Evolutionary conservation across 768 basidiomycete species (phyloP).

Genomic region (Phaeolepiota aurea): DNA sequence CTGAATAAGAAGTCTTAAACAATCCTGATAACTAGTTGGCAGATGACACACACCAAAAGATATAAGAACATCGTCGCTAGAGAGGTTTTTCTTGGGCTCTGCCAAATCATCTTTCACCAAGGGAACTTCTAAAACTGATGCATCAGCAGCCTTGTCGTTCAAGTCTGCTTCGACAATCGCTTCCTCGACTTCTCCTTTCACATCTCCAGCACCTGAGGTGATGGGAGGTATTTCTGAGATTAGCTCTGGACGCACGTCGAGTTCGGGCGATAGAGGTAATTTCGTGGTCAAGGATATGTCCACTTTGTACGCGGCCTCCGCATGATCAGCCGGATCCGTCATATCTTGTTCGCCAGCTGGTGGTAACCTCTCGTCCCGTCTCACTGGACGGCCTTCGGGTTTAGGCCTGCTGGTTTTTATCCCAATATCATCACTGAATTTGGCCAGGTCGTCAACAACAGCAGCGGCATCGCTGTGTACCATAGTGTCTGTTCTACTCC

Average conservation of each 20-base stretch:
- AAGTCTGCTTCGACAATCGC: no score
- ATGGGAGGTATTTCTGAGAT: background rate
- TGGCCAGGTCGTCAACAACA: slow-evolving; percentile 25
- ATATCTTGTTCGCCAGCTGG: background rate
- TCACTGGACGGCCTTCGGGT: slow-evolving; percentile 7
- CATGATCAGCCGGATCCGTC: no score
- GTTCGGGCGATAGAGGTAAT: background rate
- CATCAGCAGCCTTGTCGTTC: no score
- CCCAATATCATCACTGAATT: slow-evolving; percentile 9
- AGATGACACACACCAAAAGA: no score
- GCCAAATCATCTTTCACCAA: no score
- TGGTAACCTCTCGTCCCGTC: slow-evolving; percentile 5
- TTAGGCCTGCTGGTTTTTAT: slow-evolving; percentile 2
- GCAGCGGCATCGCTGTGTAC: slow-evolving; percentile 40
- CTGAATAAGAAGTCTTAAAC: no score
- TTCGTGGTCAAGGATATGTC: background rate
- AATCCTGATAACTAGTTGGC: no score
- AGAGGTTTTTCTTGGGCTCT: background rate
- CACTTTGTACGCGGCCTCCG: background rate
- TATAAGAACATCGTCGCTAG: no score
- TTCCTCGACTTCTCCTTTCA: no score
- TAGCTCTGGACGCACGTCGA: no score
- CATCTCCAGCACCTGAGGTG: no score
- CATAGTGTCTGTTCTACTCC: slow-evolving; percentile 70
- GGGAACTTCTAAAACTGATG: no score